Evolutionary conservation across 345 rosid genomes (phyloP), one percentile per base, ranked within the genome.

Genomic region (Brassica rapa): DNA sequence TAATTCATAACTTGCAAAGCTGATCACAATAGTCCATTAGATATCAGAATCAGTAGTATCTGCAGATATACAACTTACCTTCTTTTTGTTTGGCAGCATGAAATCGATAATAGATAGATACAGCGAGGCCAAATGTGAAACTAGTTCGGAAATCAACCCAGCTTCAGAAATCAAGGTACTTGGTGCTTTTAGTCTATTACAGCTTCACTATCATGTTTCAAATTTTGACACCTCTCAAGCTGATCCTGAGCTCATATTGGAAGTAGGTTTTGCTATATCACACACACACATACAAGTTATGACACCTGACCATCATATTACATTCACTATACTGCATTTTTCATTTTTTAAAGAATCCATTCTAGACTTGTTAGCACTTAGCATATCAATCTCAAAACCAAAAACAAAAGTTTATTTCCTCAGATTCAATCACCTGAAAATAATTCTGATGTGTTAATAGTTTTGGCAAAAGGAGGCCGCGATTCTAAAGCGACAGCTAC

Each of bases 381-480:
- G 67, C 79, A 19, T 25, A 67, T 16, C 12, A 29, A 15, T 39
- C 60, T 10, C 14, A 7, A 1, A 7, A 56, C 1, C 1, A 12
- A 39, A 3, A 12, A 11, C 12, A 29, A 12, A 30, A 11, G 30
- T 6, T 8, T 60, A 35, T 29, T 46, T 30, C 16, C 35, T 61
- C 62, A 69, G 53, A 46, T 69, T 62, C n/a, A 35, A 1, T 24
- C 61, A 71, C 77, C 49, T 71, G 68, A 39, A 72, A 73, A 75
- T 65, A 41, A 16, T 75, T 29, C 14, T 75, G 55, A 59, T 81
- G 19, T 39, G 81, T 82, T 32, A 68, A 68, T 79, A 93, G 97
- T 89, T 84, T 70, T 93, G 97, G 98, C 93, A 88, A 73, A 87
- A 80, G 75, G 98, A 91, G 84, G 90, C 89, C 37, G 90, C 87